Conservation (phyloP, 192 early-diverging fungal species). For the Umbelopsis sp. region DNA sequence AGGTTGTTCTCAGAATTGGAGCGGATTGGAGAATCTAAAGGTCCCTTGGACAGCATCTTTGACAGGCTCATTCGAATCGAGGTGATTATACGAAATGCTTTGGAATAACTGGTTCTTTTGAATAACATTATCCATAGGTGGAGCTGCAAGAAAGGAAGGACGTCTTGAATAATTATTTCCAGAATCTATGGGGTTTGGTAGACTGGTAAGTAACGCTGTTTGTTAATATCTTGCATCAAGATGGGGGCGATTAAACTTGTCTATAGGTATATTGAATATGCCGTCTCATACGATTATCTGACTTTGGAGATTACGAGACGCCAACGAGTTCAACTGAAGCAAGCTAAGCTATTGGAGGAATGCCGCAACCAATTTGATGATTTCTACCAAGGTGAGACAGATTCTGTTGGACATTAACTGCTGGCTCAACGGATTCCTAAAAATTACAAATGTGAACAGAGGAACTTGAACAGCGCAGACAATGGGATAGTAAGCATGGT, state of each 20-base stretch:
- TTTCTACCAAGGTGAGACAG: conserved; percentile 15
- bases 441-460: conserved; percentile 12
- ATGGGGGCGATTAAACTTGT: not conserved
- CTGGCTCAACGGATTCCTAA: too few species aligned
- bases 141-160: conserved; percentile 26
- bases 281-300: conserved; percentile 28
- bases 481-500: conserved; percentile 30
- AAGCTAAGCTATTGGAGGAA: conserved; percentile 17
- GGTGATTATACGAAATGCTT: not conserved
- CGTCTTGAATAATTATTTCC: conserved; percentile 26
- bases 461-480: conserved; percentile 26
- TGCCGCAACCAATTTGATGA: conserved; percentile 21
- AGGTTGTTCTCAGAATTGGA: conserved; percentile 17
- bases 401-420: not conserved
- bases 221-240: not conserved
- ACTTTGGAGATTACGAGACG: conserved; percentile 30
- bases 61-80: conserved; percentile 22
- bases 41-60: conserved; percentile 17
- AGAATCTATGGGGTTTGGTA: conserved; percentile 22
- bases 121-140: not conserved
- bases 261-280: conserved; percentile 24
- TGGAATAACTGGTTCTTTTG: not conserved
- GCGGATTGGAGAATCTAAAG: conserved; percentile 10
- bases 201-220: conserved; percentile 16
- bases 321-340: conserved; percentile 21